These are phyloP conservation scores for barley (Hordeum vulgare) DNA, from an alignment of 176 grass and related monocot species.

Conservation along the genomic window MorexV3_pseudomolecules_assembly NC_058520.1:621101158-621101657, in stretches of 20 bases:
- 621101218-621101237: background rate
- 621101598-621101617: constrained; percentile 37
- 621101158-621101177: background rate
- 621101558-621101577: constrained; percentile 58
- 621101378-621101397: constrained; percentile 76
- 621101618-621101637: constrained; percentile 35
- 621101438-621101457: constrained; percentile 30
- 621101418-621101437: constrained; percentile 60
- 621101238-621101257: background rate
- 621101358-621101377: constrained; percentile 13
- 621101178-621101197: background rate
- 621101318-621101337: background rate
- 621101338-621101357: background rate
- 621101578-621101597: constrained; percentile 18
- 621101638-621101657: constrained; percentile 31
- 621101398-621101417: constrained; percentile 69
- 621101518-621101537: constrained; percentile 43
- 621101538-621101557: constrained; percentile 53
- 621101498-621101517: constrained; percentile 38
- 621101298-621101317: background rate
- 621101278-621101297: background rate
- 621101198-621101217: background rate
- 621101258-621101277: background rate
- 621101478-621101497: constrained; percentile 50
- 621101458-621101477: constrained; percentile 56